phyloP scores from a whole-genome alignment of 352 stramenopile genomes.

The Globisporangium abappressorium region DNA sequence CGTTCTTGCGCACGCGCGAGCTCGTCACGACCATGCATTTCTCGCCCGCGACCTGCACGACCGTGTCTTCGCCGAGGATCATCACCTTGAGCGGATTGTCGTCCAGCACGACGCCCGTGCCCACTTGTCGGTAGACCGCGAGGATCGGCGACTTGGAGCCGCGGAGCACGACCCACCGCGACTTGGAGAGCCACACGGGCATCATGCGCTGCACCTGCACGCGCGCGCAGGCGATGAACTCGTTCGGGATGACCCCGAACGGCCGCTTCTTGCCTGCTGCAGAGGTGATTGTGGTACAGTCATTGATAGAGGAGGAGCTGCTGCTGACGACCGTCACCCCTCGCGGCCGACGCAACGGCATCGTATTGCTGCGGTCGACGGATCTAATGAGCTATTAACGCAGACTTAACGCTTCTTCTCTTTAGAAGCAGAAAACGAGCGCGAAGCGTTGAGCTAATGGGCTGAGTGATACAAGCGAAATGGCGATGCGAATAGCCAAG shows the following conservation, averaged over 20 bases:
- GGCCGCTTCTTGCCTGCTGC: conserved; percentile 15
- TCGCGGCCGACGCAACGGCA: background rate
- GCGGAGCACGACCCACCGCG: conserved; percentile 55
- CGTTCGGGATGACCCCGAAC: conserved; percentile 37
- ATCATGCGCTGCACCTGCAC: conserved; percentile 51
- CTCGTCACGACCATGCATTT: conserved; percentile 49
- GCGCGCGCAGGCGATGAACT: conserved; percentile 44
- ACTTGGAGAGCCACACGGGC: conserved; percentile 49
- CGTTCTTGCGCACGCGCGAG: conserved; percentile 48
- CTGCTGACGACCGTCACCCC: background rate
- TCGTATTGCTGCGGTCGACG: background rate
- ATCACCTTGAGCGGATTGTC: conserved; percentile 48
- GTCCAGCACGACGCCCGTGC: conserved; percentile 22
- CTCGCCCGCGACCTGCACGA: conserved; percentile 36
- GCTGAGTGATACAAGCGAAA: background rate
- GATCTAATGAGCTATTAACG: background rate
- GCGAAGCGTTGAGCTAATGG: background rate
- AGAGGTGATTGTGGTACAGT: background rate
- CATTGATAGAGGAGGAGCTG: background rate
- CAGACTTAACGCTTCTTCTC: background rate
- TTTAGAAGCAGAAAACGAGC: background rate
- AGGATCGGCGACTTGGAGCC: conserved; percentile 60
- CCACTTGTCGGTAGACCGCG: conserved; percentile 43
- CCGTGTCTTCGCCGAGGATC: conserved; percentile 48
- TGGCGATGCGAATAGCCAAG: background rate